Conservation (phyloP, 164 flowering plant genomes). For the Amborella trichopoda region DNA sequence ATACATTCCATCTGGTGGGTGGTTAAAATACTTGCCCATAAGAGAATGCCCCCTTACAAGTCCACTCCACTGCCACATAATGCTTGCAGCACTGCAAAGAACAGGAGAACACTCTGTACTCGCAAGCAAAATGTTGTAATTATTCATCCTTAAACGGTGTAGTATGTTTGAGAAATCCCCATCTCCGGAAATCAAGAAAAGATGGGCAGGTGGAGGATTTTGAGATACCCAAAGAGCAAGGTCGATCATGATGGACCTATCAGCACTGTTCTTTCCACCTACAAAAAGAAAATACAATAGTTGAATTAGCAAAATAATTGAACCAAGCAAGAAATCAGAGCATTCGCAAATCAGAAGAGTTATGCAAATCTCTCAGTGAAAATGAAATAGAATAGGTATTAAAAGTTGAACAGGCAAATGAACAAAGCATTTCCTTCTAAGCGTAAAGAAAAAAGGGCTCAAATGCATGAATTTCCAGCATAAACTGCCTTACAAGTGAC, state of each 20-base stretch:
- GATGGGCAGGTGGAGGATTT: conserved; percentile 94
- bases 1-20: conserved; percentile 81
- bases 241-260: conserved; percentile 61
- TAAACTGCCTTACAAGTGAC: no score
- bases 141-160: conserved; percentile 72
- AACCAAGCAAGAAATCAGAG: background rate
- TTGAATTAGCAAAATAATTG: background rate
- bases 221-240: conserved; percentile 78
- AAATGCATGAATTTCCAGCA: no score
- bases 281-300: conserved; percentile 5
- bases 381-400: no score
- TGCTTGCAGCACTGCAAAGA: conserved; percentile 81
- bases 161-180: conserved; percentile 54
- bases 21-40: conserved; percentile 63
- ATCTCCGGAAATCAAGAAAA: conserved; percentile 84
- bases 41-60: conserved; percentile 56
- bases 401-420: no score
- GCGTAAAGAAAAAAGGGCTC: no score
- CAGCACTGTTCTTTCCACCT: conserved; percentile 92
- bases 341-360: background rate
- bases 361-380: background rate
- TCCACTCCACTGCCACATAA: conserved; percentile 80
- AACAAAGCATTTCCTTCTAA: no score
- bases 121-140: conserved; percentile 82
- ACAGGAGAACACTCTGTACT: conserved; percentile 34